Percentiles rank a stretch among this genome's conserved stretches.
Conservation (phyloP, 306 rosid species). For the Castanea crenata region DNA sequence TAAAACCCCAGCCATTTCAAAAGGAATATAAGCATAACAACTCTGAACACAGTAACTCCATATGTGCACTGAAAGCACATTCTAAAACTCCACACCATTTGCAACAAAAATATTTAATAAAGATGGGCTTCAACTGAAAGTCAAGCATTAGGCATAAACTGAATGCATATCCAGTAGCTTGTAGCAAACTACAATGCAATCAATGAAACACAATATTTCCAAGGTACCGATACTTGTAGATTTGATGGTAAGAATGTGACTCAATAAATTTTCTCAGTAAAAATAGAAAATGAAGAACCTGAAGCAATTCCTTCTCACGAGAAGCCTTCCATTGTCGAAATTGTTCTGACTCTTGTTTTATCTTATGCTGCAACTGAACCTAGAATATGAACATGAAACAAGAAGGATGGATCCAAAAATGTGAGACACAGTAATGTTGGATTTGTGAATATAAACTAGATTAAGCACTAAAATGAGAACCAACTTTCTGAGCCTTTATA, state of each 20-base stretch:
- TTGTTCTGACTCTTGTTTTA: slow-evolving; percentile 79
- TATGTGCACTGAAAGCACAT: neutral
- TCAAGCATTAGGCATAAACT: neutral
- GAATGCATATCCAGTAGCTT: neutral
- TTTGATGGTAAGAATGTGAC: neutral
- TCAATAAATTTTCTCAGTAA: neutral
- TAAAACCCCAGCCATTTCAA: neutral
- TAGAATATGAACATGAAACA: slow-evolving; percentile 22
- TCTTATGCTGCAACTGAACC: slow-evolving; percentile 83
- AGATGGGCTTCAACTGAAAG: slow-evolving; percentile 1
- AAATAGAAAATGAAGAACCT: slow-evolving; percentile 44
- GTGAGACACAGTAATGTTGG: slow-evolving; percentile 6
- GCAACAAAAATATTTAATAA: slow-evolving; percentile 1
- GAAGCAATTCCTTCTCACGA: slow-evolving; percentile 79
- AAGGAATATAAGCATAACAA: neutral
- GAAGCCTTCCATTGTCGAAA: slow-evolving; percentile 82
- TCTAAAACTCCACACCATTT: neutral
- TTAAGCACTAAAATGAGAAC: slow-evolving; percentile 19
- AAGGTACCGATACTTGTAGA: neutral
- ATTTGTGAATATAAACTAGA: neutral
- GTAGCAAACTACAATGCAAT: neutral
- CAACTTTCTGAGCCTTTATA: slow-evolving; percentile 75
- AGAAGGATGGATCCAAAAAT: slow-evolving; percentile 14
- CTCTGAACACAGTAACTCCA: neutral
- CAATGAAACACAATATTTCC: neutral